Evolutionary conservation across 805 yeast genomes (phyloP).

Genomic region (Teunomyces atbi): DNA sequence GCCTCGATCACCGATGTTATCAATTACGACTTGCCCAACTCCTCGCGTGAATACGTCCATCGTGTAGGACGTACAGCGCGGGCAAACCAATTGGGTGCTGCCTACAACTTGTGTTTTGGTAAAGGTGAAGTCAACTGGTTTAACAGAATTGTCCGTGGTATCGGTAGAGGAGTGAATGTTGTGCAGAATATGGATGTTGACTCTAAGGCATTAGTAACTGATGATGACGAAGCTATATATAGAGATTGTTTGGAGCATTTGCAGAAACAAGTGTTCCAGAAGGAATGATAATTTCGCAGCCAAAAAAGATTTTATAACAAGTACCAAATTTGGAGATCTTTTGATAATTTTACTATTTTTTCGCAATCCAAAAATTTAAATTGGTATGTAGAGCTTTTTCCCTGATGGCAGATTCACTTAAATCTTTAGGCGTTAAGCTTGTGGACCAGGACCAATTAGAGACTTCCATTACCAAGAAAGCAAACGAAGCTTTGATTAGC

Average conservation of each 20-base stretch:
- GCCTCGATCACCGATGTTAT: slow-evolving; percentile 67
- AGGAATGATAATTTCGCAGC: background rate
- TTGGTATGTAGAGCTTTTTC: background rate
- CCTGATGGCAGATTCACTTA: background rate
- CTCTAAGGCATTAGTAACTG: slow-evolving; percentile 18
- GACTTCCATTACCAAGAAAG: slow-evolving; percentile 63
- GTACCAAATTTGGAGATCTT: background rate
- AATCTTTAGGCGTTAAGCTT: slow-evolving; percentile 42
- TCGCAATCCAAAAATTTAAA: slow-evolving; percentile 1
- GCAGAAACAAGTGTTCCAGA: slow-evolving; percentile 16
- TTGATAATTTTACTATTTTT: background rate
- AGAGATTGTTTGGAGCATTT: slow-evolving; percentile 25
- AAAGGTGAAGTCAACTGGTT: slow-evolving; percentile 74
- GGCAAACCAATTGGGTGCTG: slow-evolving; percentile 77
- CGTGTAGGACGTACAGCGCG: slow-evolving; percentile 97
- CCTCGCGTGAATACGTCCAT: slow-evolving; percentile 90
- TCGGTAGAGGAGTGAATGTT: slow-evolving; percentile 36
- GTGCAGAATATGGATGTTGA: slow-evolving; percentile 23
- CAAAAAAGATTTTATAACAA: background rate
- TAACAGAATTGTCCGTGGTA: slow-evolving; percentile 46
- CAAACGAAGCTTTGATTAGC: slow-evolving; percentile 57
- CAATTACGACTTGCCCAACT: slow-evolving; percentile 87
- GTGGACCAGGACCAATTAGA: slow-evolving; percentile 85
- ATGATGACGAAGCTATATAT: slow-evolving; percentile 24
- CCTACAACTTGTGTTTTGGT: slow-evolving; percentile 72